phyloP scores from a whole-genome alignment of 352 stramenopile genomes.

The Phytophthora tubulina region DNA sequence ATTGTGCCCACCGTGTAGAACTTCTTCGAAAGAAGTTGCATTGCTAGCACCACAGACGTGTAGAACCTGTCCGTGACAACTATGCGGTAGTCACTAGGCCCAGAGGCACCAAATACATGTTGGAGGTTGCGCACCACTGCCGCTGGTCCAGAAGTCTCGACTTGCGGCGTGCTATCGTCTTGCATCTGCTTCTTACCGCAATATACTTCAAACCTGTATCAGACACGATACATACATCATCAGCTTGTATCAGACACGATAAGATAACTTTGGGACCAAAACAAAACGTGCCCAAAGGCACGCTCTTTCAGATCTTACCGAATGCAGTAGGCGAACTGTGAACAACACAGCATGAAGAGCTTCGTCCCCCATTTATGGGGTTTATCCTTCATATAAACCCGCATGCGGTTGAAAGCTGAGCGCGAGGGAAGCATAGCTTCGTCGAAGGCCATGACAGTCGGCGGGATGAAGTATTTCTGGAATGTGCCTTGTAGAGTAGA shows the following conservation, averaged over 20 bases:
- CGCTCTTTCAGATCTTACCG: constrained; percentile 1
- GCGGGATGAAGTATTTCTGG: neutral
- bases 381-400: constrained; percentile 3
- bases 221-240: neutral
- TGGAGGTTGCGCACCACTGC: neutral
- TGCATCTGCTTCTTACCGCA: constrained; percentile 1
- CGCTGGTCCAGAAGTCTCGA: neutral
- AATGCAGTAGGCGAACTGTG: constrained; percentile 22
- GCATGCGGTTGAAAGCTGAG: constrained; percentile 10
- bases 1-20: neutral
- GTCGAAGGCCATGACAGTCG: constrained; percentile 21
- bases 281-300: neutral
- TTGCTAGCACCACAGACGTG: neutral
- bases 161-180: neutral
- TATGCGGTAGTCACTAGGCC: neutral
- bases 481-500: constrained; percentile 18
- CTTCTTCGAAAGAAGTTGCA: neutral
- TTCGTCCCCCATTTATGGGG: no score
- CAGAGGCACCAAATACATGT: neutral
- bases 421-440: constrained; percentile 20
- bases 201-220: neutral
- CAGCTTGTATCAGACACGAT: neutral
- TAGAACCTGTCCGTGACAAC: neutral
- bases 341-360: constrained; percentile 19
- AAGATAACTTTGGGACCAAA: constrained; percentile 3